Base-by-base conservation (phyloP, 805 yeast genomes). In the Monosporozyma siamensis region DNA sequence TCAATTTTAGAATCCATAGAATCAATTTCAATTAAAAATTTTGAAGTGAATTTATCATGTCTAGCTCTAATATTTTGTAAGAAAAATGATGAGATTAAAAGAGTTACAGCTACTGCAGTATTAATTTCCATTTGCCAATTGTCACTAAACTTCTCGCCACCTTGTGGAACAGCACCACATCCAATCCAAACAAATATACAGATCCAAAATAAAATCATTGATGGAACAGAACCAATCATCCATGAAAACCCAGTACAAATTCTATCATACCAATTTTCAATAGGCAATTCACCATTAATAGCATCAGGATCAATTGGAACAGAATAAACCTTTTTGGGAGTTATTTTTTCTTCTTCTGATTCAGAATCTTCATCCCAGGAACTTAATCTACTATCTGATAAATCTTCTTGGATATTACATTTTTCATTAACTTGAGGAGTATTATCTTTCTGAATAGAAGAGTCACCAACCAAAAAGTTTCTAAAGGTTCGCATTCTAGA, bases 61-160 rank as follows among this genome's bases (percentile, higher is more conserved):
- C 69, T 59, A 6, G 62, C 55, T 44, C 72, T 59, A 31, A 67
- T 60, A 42, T 68, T 66, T 44, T 68, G 68, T 26, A 68, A 48
- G 41, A 68, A 63, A 22, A 62, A 56, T n/a, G 64, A 55, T n/a
- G 62, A 55, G 7, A 66, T 53, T 9, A 64, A 46, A 11, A 67
- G 44, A 12, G 56, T 57, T 6, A 66, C 69, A 3, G 71, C 70
- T 3, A 59, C 57, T 3, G 69, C 68, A n/a, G 70, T 65, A 46
- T 67, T 67, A 29, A 67, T 65, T 44, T 63, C 64, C 59, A 67
- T 52, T 50, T 67, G 71, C 71, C 71, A 67, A 23, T 43, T 47
- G 43, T 65, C 57, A 41, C 66, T 55, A 43, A 62, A 67, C 34
- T 46, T 55, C 21, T 49, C 58, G 3, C 58, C 55, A n/a, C 46